Evolutionary conservation across 78 protist species (phyloP), one percentile per base, ranked within the genome.

Genomic region (Paratrimastix pyriformis): DNA sequence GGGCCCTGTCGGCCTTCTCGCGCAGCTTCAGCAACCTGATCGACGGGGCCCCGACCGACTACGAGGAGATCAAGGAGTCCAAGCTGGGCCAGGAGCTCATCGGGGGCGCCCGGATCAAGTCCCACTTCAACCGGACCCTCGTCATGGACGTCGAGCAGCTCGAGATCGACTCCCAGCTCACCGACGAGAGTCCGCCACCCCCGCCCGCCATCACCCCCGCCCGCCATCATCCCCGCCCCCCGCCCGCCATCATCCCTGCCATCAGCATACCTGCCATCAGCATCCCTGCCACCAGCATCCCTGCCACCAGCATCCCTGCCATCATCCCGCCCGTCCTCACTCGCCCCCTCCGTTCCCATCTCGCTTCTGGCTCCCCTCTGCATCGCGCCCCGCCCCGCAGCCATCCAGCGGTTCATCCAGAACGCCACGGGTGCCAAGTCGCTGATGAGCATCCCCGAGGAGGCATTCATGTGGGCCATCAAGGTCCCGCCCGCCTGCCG

Each of bases 81-180:
- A 40, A 70, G 8, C 32, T 70, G 8, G 75, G 54, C 8, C 11
- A 33, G 6, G 30, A 70, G 3, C 9, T 70, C 42, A 58, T 70
- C 4, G 75, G n/a, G 30, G 75, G 75, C 30, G 75, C 75, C 33
- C 50, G 6, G 4, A 70, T 70, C 33, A 70, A 70, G 52, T 24
- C 50, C 15, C 9, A 54, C 5, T 32, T 70, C 9, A 8, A 39
- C 13, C 29, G 54, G 5, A 70, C 13, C 7, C 32, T 70, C 15
- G 32, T 5, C 8, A 44, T 54, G 54, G 52, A 26, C 6, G 54
- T 70, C 29, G 3, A 43, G 24, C 8, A 8, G 9, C 65, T 60
- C 29, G 11, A 21, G 50, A 40, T 70, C 13, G 15, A 24, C 32
- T 33, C 26, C 11, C 42, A 40, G 24, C 33, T 70, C 9, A 7